phyloP scores from a whole-genome alignment of 441 rosid genomes.

The Erodium moschatum region DNA sequence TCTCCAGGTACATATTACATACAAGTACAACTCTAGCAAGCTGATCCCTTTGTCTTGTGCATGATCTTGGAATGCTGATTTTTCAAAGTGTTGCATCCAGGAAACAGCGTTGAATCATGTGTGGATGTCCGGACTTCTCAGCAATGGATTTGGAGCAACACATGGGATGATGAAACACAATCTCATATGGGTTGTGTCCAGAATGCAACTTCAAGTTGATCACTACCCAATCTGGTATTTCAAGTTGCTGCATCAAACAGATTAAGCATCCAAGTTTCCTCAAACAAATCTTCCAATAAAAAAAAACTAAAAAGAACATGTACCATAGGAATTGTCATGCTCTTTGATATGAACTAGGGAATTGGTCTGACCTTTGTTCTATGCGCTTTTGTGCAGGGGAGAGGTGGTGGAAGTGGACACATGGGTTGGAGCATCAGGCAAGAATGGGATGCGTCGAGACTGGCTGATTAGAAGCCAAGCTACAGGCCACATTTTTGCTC shows the following conservation, averaged over 20 bases:
- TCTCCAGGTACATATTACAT: slow-evolving; percentile 37
- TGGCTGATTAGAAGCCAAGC: slow-evolving; percentile 62
- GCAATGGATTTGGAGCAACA: slow-evolving; percentile 72
- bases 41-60: background rate
- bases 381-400: slow-evolving; percentile 36
- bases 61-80: background rate
- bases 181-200: slow-evolving; percentile 73
- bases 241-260: background rate
- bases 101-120: slow-evolving; percentile 71
- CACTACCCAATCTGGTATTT: slow-evolving; percentile 65
- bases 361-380: too few species aligned
- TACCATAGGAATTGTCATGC: background rate
- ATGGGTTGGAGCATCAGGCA: slow-evolving; percentile 72
- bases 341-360: too few species aligned
- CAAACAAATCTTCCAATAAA: background rate
- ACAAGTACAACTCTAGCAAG: background rate
- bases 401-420: slow-evolving; percentile 63
- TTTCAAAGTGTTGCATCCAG: slow-evolving; percentile 21
- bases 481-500: slow-evolving; percentile 50
- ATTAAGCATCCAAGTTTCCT: background rate
- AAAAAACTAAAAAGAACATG: too few species aligned
- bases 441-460: slow-evolving; percentile 64
- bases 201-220: slow-evolving; percentile 56
- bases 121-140: slow-evolving; percentile 72
- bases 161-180: slow-evolving; percentile 60